Percentiles rank a stretch among this genome's conserved stretches.
phyloP scores from a whole-genome alignment of 805 yeast genomes.

The Yarrowia sp. region DNA sequence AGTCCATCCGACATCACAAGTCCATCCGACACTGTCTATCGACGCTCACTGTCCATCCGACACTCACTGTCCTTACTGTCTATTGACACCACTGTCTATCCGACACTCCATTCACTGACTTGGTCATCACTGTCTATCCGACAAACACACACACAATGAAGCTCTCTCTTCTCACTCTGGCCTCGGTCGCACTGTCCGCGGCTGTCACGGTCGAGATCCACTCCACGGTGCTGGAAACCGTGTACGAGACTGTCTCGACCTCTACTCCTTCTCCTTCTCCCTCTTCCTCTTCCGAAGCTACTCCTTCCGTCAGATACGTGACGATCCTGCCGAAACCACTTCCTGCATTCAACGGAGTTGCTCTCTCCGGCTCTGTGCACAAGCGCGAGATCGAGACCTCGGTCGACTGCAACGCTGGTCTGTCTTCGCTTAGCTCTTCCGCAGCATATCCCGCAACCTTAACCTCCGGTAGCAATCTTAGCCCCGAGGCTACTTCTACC shows the following conservation, averaged over 20 bases:
- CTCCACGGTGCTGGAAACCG: conserved; percentile 16
- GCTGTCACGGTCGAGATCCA: conserved; percentile 9
- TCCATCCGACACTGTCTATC: conserved; percentile 6
- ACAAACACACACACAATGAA: not conserved
- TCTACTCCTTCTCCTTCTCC: too few relatives aligned
- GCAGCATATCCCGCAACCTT: conserved; percentile 24
- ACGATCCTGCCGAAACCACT: conserved; percentile 15
- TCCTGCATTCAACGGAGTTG: conserved; percentile 18
- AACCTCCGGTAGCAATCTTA: conserved; percentile 14
- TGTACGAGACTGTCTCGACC: not conserved
- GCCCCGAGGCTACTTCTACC: not conserved
- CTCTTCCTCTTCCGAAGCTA: not conserved
- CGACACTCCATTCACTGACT: not conserved
- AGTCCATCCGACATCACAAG: conserved; percentile 5
- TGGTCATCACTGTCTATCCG: conserved; percentile 19
- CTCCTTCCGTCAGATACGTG: not conserved
- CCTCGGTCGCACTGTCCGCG: not conserved
- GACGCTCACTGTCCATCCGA: conserved; percentile 18
- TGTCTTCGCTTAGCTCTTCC: not conserved
- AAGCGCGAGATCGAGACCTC: not conserved
- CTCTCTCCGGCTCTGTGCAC: not conserved
- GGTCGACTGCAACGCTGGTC: not conserved
- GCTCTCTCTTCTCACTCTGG: not conserved
- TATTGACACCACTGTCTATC: not conserved
- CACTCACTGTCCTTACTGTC: conserved; percentile 1